A percentile compares a stretch with the other conserved stretches of the same genome.
Conservation (phyloP, 2,329 filamentous ascomycete genomes). For the Clonostachys sp. region DNA sequence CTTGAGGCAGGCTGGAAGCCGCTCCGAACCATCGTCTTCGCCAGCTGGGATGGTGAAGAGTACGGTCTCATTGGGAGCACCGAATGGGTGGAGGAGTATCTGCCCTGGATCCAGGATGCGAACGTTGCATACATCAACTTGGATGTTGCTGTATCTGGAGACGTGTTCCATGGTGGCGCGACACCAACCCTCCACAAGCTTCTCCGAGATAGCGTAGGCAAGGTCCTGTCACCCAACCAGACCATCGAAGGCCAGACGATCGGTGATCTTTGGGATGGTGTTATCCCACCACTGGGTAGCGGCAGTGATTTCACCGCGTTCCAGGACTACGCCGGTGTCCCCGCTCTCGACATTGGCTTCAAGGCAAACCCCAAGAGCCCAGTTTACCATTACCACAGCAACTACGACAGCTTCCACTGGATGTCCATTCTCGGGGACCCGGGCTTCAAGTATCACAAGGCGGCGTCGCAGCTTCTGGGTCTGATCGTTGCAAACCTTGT, state of each 20-base stretch:
- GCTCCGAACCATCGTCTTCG: slow-evolving; percentile 85
- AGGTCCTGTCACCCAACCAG: slow-evolving; percentile 71
- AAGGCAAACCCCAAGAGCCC: slow-evolving; percentile 34
- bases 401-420: slow-evolving; percentile 89
- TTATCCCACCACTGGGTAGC: slow-evolving; percentile 63
- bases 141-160: slow-evolving; percentile 68
- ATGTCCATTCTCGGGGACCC: slow-evolving; percentile 77
- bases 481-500: slow-evolving; percentile 56
- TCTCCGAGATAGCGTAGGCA: slow-evolving; percentile 59
- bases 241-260: slow-evolving; percentile 69
- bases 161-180: slow-evolving; percentile 58
- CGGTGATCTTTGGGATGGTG: slow-evolving; percentile 60
- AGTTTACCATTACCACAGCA: slow-evolving; percentile 81
- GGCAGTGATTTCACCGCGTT: slow-evolving; percentile 74
- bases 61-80: slow-evolving; percentile 84
- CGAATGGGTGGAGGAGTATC: slow-evolving; percentile 88
- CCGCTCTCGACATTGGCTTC: slow-evolving; percentile 62
- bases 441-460: slow-evolving; percentile 59
- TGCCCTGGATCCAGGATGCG: slow-evolving; percentile 71
- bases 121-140: slow-evolving; percentile 84
- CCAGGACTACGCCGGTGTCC: slow-evolving; percentile 66
- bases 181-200: slow-evolving; percentile 74
- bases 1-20: slow-evolving; percentile 56
- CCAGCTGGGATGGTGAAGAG: slow-evolving; percentile 78
- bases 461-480: slow-evolving; percentile 62